A percentile compares a stretch with the other conserved stretches of the same genome.
Conservation (phyloP, 2,329 filamentous ascomycete species). For the Penicillium sp. region DNA sequence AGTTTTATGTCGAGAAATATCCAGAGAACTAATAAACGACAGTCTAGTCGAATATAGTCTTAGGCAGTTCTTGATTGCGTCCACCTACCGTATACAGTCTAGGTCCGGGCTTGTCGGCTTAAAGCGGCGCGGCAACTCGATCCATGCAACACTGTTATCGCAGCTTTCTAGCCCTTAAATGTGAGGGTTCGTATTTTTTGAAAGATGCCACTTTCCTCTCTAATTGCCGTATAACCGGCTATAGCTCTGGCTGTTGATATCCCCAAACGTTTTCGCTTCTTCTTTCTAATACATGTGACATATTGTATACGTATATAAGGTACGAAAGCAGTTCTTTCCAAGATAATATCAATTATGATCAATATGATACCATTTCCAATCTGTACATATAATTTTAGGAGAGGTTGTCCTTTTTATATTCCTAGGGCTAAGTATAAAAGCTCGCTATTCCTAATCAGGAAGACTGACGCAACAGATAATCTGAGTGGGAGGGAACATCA, state of each 20-base stretch:
- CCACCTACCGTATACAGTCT: slow-evolving; percentile 3
- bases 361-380: not conserved
- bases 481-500: too few relatives aligned
- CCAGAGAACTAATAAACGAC: not conserved
- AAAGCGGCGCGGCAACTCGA: too few relatives aligned
- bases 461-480: slow-evolving; percentile 19
- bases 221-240: not conserved
- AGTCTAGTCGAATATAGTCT: not conserved
- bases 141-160: too few relatives aligned
- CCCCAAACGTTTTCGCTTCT: too few relatives aligned
- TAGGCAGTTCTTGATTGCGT: not conserved
- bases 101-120: too few relatives aligned
- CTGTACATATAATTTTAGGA: not conserved
- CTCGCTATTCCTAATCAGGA: slow-evolving; percentile 12
- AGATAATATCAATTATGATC: too few relatives aligned
- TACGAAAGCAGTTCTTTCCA: not conserved
- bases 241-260: not conserved
- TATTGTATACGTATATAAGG: not conserved
- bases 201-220: not conserved
- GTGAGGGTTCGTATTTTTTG: too few relatives aligned
- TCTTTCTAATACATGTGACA: not conserved
- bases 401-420: not conserved
- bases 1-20: not conserved
- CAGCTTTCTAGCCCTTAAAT: too few relatives aligned
- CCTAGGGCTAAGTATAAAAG: not conserved